Percentiles rank a stretch among this genome's conserved stretches.
These are phyloP conservation scores for Cicer judaicum DNA, from an alignment of 306 rosid genomes.

Conservation along the genomic window DNA sequence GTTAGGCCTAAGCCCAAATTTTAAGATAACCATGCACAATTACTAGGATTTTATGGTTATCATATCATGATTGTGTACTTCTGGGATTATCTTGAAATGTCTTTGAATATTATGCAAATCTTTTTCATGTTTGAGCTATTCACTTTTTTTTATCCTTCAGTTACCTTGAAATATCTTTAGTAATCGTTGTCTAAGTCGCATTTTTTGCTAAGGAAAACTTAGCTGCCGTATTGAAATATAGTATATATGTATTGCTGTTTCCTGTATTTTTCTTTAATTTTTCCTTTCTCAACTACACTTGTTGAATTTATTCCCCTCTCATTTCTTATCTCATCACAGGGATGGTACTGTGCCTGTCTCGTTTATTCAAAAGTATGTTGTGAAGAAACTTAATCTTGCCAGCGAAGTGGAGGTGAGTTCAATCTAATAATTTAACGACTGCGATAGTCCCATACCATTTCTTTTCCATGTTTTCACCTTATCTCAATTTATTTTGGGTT, in stretches of 20 bases:
- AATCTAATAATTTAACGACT: conserved; percentile 29
- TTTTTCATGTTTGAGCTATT: neutral
- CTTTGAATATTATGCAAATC: conserved; percentile 12
- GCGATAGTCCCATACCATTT: neutral
- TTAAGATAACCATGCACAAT: too few relatives aligned
- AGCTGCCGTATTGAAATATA: conserved; percentile 14
- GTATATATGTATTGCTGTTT: conserved; percentile 17
- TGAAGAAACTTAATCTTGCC: conserved; percentile 82
- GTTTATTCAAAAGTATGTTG: conserved; percentile 83
- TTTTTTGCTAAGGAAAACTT: conserved; percentile 18
- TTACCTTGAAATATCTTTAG: neutral
- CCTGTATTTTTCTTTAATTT: conserved; percentile 31
- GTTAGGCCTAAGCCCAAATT: neutral
- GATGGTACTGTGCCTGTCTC: conserved; percentile 91
- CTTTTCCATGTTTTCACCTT: neutral
- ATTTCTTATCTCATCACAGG: conserved; percentile 54
- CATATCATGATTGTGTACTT: neutral
- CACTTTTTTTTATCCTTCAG: neutral
- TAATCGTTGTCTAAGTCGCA: neutral
- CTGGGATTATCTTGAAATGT: conserved; percentile 13
- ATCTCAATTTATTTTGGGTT: neutral
- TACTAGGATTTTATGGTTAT: neutral
- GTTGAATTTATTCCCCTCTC: conserved; percentile 30
- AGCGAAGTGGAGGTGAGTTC: conserved; percentile 82
- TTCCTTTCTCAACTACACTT: conserved; percentile 16